These are phyloP conservation scores for Neonectria sp. DNA, from an alignment of 2,329 filamentous ascomycete genomes.

Conservation along the genomic window DNA sequence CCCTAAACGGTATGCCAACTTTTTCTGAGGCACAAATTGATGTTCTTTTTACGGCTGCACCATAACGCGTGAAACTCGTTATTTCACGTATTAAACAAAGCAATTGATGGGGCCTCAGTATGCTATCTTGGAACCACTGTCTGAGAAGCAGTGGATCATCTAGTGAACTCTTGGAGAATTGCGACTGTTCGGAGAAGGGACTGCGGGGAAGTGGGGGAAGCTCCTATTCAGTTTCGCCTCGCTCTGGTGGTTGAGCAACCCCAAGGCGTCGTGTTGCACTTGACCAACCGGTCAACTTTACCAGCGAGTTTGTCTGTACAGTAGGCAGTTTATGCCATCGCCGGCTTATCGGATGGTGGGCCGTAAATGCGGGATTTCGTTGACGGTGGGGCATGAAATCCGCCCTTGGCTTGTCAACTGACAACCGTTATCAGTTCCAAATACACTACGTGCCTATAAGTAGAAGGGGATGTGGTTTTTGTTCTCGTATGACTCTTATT, in stretches of 20 bases:
- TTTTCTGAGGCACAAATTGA: not conserved
- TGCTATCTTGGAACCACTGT: not conserved
- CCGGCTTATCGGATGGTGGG: not conserved
- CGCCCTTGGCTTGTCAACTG: not conserved
- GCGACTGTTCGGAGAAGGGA: not conserved
- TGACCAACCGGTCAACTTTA: not conserved
- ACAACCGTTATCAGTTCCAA: not conserved
- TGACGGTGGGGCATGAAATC: not conserved
- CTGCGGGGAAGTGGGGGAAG: not conserved
- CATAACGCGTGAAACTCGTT: not conserved
- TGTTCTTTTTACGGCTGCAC: not conserved
- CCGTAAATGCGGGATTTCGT: not conserved
- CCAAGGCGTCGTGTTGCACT: not conserved
- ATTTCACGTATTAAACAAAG: not conserved
- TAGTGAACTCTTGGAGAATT: not conserved
- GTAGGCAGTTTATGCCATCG: not conserved
- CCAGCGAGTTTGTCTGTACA: not conserved
- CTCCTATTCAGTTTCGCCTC: not conserved
- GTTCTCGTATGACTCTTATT: not conserved
- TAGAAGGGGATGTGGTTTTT: not conserved
- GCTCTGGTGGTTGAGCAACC: not conserved
- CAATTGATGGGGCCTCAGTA: not conserved
- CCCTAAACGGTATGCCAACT: not conserved
- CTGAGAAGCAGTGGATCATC: not conserved
- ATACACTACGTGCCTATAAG: not conserved